Evolutionary conservation across 495 filamentous ascomycete species (phyloP), one percentile per base, ranked within the genome.

Genomic region (Aspergillus steynii): DNA sequence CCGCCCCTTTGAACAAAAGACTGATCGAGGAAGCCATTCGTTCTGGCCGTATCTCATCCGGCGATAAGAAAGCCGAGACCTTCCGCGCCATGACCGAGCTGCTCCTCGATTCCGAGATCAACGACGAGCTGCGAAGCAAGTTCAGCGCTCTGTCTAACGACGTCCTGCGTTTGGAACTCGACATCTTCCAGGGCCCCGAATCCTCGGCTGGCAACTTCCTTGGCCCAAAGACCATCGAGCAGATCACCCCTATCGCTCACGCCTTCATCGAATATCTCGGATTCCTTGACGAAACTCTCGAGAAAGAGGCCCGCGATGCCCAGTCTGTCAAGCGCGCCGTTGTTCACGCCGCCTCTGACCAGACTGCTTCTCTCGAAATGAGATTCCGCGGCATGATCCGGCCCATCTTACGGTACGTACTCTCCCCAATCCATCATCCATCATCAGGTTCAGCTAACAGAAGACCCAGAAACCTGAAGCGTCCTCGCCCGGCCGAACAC

Each of bases 401-500:
- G 9, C 37, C 37, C 4, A 42, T 42, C 9, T 42, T 42, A 12
- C 12, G 37, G 37, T 42, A 42, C 10, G 37, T 42, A 20, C 20
- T 20, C 20, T 20, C 20, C 20, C 20, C 20, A 20, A 20, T 20
- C 20, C 20, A 20, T 20, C 20, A 20, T 20, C 20, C 20, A 20
- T 20, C 20, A 32, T 1, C 0, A 32, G 14, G 5, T 7, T 12
- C 37, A 28, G 2, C 54, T 60, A 51, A 61, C 27, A 48, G 26
- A 5, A 29, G 9, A 42, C n/a, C 56, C 15, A 75, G 69, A 4
- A 60, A 64, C 47, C 59, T 77, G 45, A 58, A 60, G 12, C 68
- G 66, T 31, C 61, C 69, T 2, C 68, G 63, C 5, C n/a, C 47
- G 4, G 26, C 65, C 12, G 74, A 75, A 53, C 57, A 67, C 12